A percentile compares a stretch with the other conserved stretches of the same genome.
These are phyloP conservation scores for Salvia sclarea DNA, from an alignment of 305 asterid species.

Conservation along the genomic window DNA sequence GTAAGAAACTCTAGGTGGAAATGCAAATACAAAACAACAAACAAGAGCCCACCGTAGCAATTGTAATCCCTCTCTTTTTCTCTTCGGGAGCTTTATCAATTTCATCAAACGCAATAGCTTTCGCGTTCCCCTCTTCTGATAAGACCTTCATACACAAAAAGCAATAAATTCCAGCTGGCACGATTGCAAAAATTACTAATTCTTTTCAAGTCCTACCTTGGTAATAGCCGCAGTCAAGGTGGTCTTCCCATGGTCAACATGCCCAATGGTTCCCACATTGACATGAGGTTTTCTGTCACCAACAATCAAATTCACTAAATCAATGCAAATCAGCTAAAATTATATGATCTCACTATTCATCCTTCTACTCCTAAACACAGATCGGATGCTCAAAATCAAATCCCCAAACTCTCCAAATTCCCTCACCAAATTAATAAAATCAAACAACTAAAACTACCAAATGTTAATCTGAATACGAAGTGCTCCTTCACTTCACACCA, in stretches of 20 bases:
- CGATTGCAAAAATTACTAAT: neutral
- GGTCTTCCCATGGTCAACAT: conserved; percentile 99
- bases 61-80: conserved; percentile 96
- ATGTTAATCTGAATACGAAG: neutral
- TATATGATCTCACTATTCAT: neutral
- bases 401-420: neutral
- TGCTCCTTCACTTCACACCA: neutral
- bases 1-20: neutral
- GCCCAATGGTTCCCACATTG: conserved; percentile 97
- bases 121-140: conserved; percentile 89
- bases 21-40: neutral
- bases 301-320: conserved; percentile 15
- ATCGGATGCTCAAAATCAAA: conserved; percentile 6
- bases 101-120: conserved; percentile 92
- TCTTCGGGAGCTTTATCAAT: conserved; percentile 99
- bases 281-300: conserved; percentile 88
- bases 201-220: conserved; percentile 46
- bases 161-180: neutral
- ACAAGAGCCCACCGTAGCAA: conserved; percentile 68
- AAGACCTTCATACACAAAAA: conserved; percentile 55
- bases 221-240: conserved; percentile 97
- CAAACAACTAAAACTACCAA: neutral
- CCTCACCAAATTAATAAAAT: neutral
- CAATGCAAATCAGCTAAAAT: neutral
- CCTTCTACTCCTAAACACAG: conserved; percentile 5